A percentile compares a stretch with the other conserved stretches of the same genome.
phyloP scores from a whole-genome alignment of 1,284 basidiomycete species.

The Ustilago xerochloae region DNA sequence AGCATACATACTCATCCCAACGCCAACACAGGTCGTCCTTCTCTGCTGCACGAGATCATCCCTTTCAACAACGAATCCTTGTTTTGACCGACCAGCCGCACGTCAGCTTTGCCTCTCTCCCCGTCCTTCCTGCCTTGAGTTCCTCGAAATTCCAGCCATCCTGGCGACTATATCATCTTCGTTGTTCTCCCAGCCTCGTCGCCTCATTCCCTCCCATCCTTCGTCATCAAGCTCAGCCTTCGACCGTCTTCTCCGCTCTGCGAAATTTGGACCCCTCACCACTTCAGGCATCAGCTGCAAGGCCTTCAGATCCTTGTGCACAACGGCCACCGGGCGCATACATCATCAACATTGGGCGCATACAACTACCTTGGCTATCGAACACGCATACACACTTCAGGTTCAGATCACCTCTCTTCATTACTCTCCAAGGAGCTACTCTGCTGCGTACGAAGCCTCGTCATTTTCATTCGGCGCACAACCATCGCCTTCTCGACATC shows the following conservation, averaged over 20 bases:
- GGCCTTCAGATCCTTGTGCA: neutral
- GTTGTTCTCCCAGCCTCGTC: neutral
- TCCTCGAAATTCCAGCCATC: neutral
- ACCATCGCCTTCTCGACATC: neutral
- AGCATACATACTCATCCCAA: neutral
- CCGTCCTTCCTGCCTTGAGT: neutral
- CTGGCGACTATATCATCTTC: conserved; percentile 15
- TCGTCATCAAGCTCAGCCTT: neutral
- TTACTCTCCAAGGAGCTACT: neutral
- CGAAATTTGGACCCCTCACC: too few relatives aligned
- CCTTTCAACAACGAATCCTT: neutral
- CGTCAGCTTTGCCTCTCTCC: neutral
- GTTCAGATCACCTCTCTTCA: neutral
- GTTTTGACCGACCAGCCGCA: neutral
- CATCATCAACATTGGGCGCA: conserved; percentile 6
- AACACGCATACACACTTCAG: conserved; percentile 11
- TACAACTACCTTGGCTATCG: conserved; percentile 5
- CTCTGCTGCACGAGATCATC: neutral
- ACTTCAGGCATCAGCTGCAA: too few relatives aligned
- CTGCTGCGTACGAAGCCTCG: too few relatives aligned
- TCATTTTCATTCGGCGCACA: neutral
- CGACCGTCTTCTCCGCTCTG: neutral
- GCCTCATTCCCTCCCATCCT: neutral
- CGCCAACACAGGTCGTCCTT: neutral
- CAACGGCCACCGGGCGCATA: conserved; percentile 5